A percentile compares a stretch with the other conserved stretches of the same genome.
These are phyloP conservation scores for Sphagnurus paluster DNA, from an alignment of 1,284 basidiomycete species.

Conservation along the genomic window DNA sequence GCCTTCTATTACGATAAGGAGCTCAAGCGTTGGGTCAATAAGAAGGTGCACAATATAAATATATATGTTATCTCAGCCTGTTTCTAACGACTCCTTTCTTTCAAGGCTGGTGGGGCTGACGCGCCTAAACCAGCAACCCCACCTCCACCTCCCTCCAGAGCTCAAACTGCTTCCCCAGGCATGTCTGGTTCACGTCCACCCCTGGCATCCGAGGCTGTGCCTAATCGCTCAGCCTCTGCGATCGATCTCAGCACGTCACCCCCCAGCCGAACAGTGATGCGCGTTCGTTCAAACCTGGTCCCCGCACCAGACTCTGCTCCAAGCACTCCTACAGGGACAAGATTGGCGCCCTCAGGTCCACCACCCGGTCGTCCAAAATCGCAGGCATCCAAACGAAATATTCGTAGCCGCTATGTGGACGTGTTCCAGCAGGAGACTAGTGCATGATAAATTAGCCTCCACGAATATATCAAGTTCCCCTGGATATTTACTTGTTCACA, in stretches of 20 bases:
- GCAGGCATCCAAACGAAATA: constrained; percentile 67
- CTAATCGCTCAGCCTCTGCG: constrained; percentile 59
- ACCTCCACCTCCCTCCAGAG: constrained; percentile 69
- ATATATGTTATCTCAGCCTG: constrained; percentile 2
- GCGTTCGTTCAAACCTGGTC: constrained; percentile 65
- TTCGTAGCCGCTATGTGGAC: constrained; percentile 83
- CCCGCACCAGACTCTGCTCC: constrained; percentile 51
- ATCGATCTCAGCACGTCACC: constrained; percentile 56
- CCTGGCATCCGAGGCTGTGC: constrained; percentile 31
- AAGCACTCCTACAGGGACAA: constrained; percentile 41
- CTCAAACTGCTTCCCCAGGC: constrained; percentile 81
- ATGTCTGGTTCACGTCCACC: constrained; percentile 34
- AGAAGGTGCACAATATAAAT: constrained; percentile 60
- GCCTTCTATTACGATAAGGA: constrained; percentile 95
- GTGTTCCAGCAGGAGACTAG: constrained; percentile 75
- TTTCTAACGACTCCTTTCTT: neutral
- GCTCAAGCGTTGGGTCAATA: constrained; percentile 95
- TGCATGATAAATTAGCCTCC: no score
- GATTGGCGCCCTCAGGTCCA: constrained; percentile 34
- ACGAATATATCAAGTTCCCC: constrained; percentile 10
- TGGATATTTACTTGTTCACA: constrained; percentile 18
- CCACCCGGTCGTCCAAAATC: constrained; percentile 61
- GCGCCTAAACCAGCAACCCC: constrained; percentile 49
- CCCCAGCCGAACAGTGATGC: constrained; percentile 49
- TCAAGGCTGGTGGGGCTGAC: constrained; percentile 54